Evolutionary conservation across 306 rosid genomes (phyloP).

Genomic region (Quercus aquifolioides): DNA sequence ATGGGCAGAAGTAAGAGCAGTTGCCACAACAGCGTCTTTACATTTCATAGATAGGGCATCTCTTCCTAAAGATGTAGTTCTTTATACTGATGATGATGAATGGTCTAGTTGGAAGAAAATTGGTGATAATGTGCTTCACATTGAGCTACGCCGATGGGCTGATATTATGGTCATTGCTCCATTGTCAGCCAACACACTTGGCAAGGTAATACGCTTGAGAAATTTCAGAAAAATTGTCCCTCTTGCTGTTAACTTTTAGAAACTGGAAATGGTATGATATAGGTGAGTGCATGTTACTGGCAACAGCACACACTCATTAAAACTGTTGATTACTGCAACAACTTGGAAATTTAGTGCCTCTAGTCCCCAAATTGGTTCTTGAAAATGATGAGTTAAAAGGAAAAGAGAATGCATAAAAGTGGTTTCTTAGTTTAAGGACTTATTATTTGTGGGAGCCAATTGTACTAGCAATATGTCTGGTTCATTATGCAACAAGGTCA

Average conservation of each 20-base stretch:
- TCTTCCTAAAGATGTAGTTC: constrained; percentile 37
- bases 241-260: background rate
- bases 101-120: constrained; percentile 61
- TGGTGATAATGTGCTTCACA: constrained; percentile 70
- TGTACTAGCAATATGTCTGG: background rate
- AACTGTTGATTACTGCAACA: background rate
- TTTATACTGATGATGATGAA: constrained; percentile 59
- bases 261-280: background rate
- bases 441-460: background rate
- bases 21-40: constrained; percentile 53
- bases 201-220: constrained; percentile 57
- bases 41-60: constrained; percentile 52
- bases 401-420: background rate
- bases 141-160: constrained; percentile 80
- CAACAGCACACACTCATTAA: background rate
- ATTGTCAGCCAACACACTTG: constrained; percentile 80
- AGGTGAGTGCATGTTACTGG: background rate
- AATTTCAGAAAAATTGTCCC: constrained; percentile 3
- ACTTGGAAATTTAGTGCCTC: background rate
- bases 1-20: constrained; percentile 78
- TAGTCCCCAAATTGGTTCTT: background rate
- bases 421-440: background rate
- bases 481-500: background rate
- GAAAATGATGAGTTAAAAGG: background rate
- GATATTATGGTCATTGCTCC: constrained; percentile 89